Percentiles rank a stretch among this genome's conserved stretches.
Evolutionary conservation across 805 yeast genomes (phyloP).

Genomic region (Candida silvicultrix): DNA sequence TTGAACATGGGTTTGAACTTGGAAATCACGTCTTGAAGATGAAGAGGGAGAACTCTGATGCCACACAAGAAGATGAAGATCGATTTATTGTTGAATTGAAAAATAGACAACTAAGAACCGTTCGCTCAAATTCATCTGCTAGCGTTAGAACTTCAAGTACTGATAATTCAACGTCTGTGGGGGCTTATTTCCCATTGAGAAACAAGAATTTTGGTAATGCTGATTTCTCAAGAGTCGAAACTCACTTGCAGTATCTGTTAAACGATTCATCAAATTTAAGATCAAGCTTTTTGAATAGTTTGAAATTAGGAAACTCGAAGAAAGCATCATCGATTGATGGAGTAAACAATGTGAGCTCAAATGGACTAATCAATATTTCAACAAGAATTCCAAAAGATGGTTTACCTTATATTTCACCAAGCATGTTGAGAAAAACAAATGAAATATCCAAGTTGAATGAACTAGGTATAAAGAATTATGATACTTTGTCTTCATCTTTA

Average conservation of each 20-base stretch:
- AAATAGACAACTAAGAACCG: background rate
- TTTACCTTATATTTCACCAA: conserved; percentile 32
- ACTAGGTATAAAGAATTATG: conserved; percentile 30
- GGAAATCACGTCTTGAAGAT: conserved; percentile 13
- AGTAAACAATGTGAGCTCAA: background rate
- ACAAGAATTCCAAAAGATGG: conserved; percentile 27
- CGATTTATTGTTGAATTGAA: background rate
- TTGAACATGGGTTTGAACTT: conserved; percentile 11
- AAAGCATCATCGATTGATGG: background rate
- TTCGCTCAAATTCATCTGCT: background rate
- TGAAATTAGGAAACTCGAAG: background rate
- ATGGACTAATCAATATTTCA: conserved; percentile 26
- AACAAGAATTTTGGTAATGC: conserved; percentile 10
- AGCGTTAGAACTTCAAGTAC: background rate
- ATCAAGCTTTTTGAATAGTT: conserved; percentile 1
- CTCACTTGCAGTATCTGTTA: conserved; percentile 5
- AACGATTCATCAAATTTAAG: background rate
- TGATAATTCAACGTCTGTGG: background rate
- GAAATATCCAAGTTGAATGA: conserved; percentile 25
- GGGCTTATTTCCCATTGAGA: conserved; percentile 6
- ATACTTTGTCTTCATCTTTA: conserved; percentile 19
- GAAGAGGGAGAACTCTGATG: background rate
- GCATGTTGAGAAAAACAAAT: conserved; percentile 30
- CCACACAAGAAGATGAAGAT: conserved; percentile 8
- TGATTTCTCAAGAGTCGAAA: conserved; percentile 14